Evolutionary conservation across 169 alveolate genomes (phyloP), one percentile per base, ranked within the genome.

Genomic region (Cryptosporidium baileyi): DNA sequence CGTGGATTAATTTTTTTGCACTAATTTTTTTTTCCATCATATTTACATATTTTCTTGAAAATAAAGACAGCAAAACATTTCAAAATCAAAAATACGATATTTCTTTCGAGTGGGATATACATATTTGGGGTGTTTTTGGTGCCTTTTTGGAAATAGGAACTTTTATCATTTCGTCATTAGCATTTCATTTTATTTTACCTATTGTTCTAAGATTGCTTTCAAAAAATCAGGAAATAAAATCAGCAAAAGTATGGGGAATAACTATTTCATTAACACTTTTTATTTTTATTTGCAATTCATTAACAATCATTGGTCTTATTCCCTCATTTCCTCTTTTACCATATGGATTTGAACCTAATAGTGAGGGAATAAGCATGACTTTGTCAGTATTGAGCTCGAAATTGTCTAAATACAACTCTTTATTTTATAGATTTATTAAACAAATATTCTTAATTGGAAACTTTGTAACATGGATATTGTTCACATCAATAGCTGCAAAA

Each of bases 81-180:
- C 15, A n/a, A n/a, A 47, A 26, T 47, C 0, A 26, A n/a, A 4
- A 47, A 3, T 47, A n/a, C 19, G 45, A 24, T 30, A 8, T 36
- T 15, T 49, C 17, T 26, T 65, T 65, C 32, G 81, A 65, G n/a
- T 65, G 81, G 81, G 81, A 51, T 28, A 51, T 65, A 8, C 81
- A 47, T 17, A 65, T 65, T 49, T 65, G 81, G 81, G 81, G 81
- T 13, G 5, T 49, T 11, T 1, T 36, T 49, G 81, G 81, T 7
- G 61, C 63, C 22, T 15, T 65, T 24, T 28, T 65, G 45, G 81
- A 65, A 17, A 65, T 51, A 1, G 81, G 81, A 30, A 49, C 81
- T 1, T 65, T 65, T 51, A 47, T 65, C 7, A 51, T 65, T 47
- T 65, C 81, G 15, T 24, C 63, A 22, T 13, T 49, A 26, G 13